These are phyloP conservation scores for Ceratobasidium sp. DNA, from an alignment of 1,284 basidiomycete genomes.

Conservation along the genomic window DNA sequence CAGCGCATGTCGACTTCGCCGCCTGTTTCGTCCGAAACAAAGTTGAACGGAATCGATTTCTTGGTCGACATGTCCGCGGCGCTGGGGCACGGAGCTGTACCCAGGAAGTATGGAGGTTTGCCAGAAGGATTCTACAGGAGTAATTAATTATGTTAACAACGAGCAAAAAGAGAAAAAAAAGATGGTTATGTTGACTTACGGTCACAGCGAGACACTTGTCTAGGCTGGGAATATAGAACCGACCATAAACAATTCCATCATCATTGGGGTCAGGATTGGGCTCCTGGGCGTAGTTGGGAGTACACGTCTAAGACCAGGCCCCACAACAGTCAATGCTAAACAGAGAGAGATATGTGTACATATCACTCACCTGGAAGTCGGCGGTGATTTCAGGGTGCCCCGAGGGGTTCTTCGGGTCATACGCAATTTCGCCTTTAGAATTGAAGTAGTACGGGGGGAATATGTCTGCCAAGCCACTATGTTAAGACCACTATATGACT, in stretches of 20 bases:
- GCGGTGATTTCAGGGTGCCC: no score
- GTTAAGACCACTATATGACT: background rate
- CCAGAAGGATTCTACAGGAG: background rate
- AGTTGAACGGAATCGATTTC: constrained; percentile 8
- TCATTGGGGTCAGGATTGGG: background rate
- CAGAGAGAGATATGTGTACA: no score
- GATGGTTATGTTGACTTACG: background rate
- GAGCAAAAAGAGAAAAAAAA: background rate
- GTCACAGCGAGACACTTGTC: background rate
- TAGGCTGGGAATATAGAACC: background rate
- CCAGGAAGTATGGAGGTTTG: background rate
- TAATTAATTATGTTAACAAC: background rate
- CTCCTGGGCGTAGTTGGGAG: background rate
- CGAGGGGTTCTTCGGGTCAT: no score
- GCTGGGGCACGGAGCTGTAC: background rate
- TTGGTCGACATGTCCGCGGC: background rate
- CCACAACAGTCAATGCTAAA: background rate
- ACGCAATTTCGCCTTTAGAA: no score
- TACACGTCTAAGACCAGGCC: background rate
- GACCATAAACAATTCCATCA: background rate
- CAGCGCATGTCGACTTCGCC: no score
- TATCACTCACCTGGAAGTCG: no score
- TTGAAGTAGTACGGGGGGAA: no score
- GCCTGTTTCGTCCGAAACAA: constrained; percentile 3
- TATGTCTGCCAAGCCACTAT: no score